phyloP scores from a whole-genome alignment of 495 filamentous ascomycete species.

The Penicillium paradoxum region DNA sequence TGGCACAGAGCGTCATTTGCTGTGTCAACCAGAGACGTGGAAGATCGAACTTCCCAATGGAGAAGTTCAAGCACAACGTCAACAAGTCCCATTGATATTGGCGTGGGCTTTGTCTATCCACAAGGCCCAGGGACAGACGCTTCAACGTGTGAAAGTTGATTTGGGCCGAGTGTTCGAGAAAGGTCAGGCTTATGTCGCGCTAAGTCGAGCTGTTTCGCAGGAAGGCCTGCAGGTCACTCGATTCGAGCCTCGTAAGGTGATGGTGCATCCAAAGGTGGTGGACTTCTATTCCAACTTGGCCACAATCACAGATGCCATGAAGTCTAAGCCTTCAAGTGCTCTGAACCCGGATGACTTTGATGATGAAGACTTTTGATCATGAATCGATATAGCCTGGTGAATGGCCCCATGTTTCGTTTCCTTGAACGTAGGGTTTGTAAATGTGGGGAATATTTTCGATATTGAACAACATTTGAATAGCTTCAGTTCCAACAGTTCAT shows the following conservation, averaged over 20 bases:
- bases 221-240: constrained; percentile 81
- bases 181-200: constrained; percentile 61
- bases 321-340: constrained; percentile 18
- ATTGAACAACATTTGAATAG: neutral
- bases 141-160: constrained; percentile 93
- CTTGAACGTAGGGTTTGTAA: neutral
- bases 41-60: constrained; percentile 95
- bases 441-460: neutral
- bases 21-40: constrained; percentile 85
- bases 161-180: constrained; percentile 91
- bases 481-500: neutral
- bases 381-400: neutral
- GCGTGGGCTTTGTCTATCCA: constrained; percentile 97
- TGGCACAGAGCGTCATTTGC: constrained; percentile 68
- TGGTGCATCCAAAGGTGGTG: constrained; percentile 85
- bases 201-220: constrained; percentile 77
- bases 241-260: constrained; percentile 87
- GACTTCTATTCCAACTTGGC: constrained; percentile 80
- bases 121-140: constrained; percentile 95
- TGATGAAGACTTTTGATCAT: constrained; percentile 26
- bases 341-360: constrained; percentile 27
- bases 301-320: constrained; percentile 38
- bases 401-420: too few relatives aligned
- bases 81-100: constrained; percentile 68
- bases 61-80: constrained; percentile 78